These are phyloP conservation scores for Podila epicladia DNA, from an alignment of 192 early-diverging fungal species.

Conservation along the genomic window DNA sequence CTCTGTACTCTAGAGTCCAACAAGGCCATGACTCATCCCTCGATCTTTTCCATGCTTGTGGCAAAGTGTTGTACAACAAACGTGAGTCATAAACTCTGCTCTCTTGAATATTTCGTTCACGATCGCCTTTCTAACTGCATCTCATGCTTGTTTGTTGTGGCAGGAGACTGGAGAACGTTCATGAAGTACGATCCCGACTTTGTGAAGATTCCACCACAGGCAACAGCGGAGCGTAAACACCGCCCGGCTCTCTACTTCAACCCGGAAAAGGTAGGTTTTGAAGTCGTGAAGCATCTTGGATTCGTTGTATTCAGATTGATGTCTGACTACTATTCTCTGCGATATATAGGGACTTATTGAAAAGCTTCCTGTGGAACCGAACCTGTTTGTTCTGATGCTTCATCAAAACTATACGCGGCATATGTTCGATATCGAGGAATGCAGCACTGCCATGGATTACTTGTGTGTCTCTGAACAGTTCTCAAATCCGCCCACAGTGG, in stretches of 20 bases:
- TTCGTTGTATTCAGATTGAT: background rate
- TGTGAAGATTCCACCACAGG: constrained; percentile 21
- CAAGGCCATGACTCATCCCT: constrained; percentile 53
- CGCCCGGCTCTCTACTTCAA: constrained; percentile 32
- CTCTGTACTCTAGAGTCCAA: background rate
- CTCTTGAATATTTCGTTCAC: too few relatives aligned
- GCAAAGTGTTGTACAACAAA: constrained; percentile 70
- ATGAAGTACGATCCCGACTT: constrained; percentile 24
- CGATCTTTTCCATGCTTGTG: constrained; percentile 69
- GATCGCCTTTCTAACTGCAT: background rate
- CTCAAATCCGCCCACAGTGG: constrained; percentile 1
- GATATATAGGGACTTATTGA: constrained; percentile 51
- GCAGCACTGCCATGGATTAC: constrained; percentile 53
- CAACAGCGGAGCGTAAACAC: background rate
- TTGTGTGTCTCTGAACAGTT: constrained; percentile 62
- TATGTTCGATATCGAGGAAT: constrained; percentile 58
- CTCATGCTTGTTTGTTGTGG: background rate
- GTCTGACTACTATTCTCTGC: background rate
- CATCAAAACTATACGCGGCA: constrained; percentile 68
- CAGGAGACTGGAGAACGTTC: constrained; percentile 20
- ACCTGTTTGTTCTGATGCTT: constrained; percentile 62
- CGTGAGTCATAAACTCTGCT: constrained; percentile 22
- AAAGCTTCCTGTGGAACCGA: constrained; percentile 61
- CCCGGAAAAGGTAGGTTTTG: constrained; percentile 30
- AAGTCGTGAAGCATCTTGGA: background rate